Base-by-base conservation (phyloP, 1,284 basidiomycete genomes). In the Cryptococcus hybrid region DNA sequence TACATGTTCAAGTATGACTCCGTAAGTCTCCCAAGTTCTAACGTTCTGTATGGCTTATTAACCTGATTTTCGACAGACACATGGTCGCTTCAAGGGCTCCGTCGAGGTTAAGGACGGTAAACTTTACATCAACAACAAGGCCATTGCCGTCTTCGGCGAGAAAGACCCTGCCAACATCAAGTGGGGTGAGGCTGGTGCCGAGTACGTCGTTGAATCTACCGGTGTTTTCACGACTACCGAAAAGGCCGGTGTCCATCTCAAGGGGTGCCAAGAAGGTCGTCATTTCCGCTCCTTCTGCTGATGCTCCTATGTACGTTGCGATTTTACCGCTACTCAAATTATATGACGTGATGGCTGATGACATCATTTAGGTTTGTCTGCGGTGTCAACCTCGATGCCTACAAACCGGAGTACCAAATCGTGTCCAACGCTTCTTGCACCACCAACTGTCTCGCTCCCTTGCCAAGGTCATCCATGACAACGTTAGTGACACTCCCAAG, bases 1-100 rank as follows among this genome's bases (percentile, higher is more conserved):
- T 97, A 99, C 88, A 96, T 99, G 94, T 96, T 98, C 90, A 98
- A 97, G 85, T 98, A 89, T 80, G 95, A 98, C 80, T 92, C 74
- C 46, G 70, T 73, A 47, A 66, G 70, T 61, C 12, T 7, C 42
- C 43, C 53, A 18, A 7, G 12, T 5, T 40, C 12, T 11, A 15
- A 5, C 24, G 4, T n/a, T 8, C 0, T 47, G 18, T 18, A 15
- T 36, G n/a, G 40, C 47, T 18, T 18, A 18, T 18, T 18, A 18
- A 18, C 18, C 18, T 30, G 3, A n/a, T 8, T 7, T 30, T 24
- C 12, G 9, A 11, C 55, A 70, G 72, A 93, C 94, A 72, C 95
- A 99, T 84, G 92, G 95, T 65, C 87, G 88, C 79, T 99, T 89
- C 87, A 88, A 92, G 78, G 95, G 94, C 64, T 79, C 84, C 57